These are phyloP conservation scores for Wallacemonas sp. DNA, from an alignment of 208 protist species.

Conservation along the genomic window DNA sequence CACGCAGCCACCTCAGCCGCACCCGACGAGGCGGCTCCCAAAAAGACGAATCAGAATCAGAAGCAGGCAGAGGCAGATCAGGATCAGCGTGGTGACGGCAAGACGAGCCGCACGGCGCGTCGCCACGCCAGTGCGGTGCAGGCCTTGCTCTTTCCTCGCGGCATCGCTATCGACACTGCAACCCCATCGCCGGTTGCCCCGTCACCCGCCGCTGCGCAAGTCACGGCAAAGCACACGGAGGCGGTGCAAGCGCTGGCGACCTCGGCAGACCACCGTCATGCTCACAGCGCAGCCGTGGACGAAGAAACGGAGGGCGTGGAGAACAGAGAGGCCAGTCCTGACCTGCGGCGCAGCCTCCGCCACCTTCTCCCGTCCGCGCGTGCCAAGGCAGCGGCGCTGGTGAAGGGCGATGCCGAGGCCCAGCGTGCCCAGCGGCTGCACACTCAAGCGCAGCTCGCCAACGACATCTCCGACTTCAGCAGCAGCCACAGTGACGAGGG, in stretches of 20 bases:
- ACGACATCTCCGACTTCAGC: slow-evolving; percentile 41
- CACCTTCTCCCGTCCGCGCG: slow-evolving; percentile 36
- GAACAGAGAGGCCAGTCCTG: not conserved
- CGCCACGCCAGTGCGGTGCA: slow-evolving; percentile 4
- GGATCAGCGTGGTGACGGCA: not conserved
- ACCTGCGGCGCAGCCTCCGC: slow-evolving; percentile 38
- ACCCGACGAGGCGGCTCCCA: slow-evolving; percentile 13
- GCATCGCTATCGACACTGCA: not conserved
- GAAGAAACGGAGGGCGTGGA: not conserved
- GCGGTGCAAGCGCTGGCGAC: not conserved
- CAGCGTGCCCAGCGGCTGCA: not conserved
- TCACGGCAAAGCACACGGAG: not conserved
- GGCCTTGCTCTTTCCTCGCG: slow-evolving; percentile 5
- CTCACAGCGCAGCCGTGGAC: not conserved
- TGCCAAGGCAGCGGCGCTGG: not conserved
- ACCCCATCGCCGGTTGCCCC: not conserved
- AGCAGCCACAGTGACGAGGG: slow-evolving; percentile 19
- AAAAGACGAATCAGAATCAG: not conserved
- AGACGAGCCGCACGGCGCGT: not conserved
- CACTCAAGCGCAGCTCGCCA: slow-evolving; percentile 3
- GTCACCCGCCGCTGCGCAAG: not conserved
- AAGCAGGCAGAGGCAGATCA: not conserved
- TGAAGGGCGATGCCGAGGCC: not conserved
- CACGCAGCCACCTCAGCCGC: too few relatives aligned
- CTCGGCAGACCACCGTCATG: too few relatives aligned